Base-by-base conservation (phyloP, 331 rosid species). In the Ulmus americana region DNA sequence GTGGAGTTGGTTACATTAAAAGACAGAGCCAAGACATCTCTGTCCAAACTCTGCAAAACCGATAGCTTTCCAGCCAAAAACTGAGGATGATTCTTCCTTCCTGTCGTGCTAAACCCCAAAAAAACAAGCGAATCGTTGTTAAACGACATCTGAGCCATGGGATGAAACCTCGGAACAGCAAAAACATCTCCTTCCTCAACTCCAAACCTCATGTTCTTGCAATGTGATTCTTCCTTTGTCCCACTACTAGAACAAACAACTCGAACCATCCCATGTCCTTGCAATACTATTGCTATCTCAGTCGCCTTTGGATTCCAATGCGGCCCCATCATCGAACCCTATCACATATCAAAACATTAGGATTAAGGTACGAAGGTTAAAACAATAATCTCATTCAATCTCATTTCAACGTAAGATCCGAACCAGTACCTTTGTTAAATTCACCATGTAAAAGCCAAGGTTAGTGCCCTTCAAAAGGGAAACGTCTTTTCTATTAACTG, bases 251-350 rank as follows among this genome's bases (percentile, higher is more conserved):
- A 77, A 74, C 91, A 81, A 2, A 83, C 82, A 18, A 69, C 82
- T 47, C 85, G 63, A 18, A 87, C 87, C 90, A 94, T 84, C 47
- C 98, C 98, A 72, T 72, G 48, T 45, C 96, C 95, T 1, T 82
- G 66, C 57, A 86, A 45, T 14, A 78, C 95, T 49, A 90, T 70
- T 43, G 83, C 72, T 40, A 89, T 61, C 94, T 94, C 97, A 8
- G 81, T 69, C 56, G 95, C 95, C 75, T 50, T 69, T 50, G 88
- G 90, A 70, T 94, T 89, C 97, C 95, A 94, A 70, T 89, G 98
- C 5, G 98, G 97, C 67, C 84, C 98, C 95, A 94, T 61, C 85
- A 89, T 89, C 12, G 97, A 72, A 12, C 88, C 91, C 98, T 86
- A 63, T 18, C 55, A 67, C 11, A 61, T n/a, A n/a, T n/a, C n/a